phyloP scores from a whole-genome alignment of 140 eudicot genomes.

The Erigeron philadelphicus region DNA sequence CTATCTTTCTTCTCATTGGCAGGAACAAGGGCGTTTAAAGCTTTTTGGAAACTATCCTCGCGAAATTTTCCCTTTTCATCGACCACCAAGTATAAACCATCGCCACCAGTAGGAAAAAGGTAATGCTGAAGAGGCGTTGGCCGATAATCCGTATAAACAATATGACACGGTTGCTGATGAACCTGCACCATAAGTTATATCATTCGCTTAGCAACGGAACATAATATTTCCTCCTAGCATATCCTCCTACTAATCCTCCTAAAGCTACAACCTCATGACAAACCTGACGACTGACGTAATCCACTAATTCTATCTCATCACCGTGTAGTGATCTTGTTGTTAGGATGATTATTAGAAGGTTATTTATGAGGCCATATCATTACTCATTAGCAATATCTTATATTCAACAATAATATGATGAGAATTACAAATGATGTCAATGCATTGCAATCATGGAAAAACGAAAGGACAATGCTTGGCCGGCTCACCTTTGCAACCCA shows the following conservation, averaged over 20 bases:
- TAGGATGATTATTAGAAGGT: too few relatives aligned
- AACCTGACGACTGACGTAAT: too few relatives aligned
- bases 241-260: too few relatives aligned
- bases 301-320: too few relatives aligned
- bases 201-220: conserved; percentile 14
- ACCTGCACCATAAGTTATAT: conserved; percentile 54
- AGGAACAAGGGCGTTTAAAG: conserved; percentile 80
- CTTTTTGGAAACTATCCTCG: conserved; percentile 97
- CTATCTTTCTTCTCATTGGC: conserved; percentile 57
- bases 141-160: conserved; percentile 93
- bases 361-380: too few relatives aligned
- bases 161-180: conserved; percentile 98
- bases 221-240: too few relatives aligned
- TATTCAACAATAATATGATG: neutral
- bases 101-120: conserved; percentile 88
- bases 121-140: conserved; percentile 99
- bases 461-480: neutral
- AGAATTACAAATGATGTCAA: too few relatives aligned
- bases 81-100: conserved; percentile 90
- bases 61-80: conserved; percentile 97
- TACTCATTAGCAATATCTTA: neutral
- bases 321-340: too few relatives aligned
- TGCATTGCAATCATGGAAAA: neutral
- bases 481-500: conserved; percentile 95
- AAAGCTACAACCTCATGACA: too few relatives aligned